Base-by-base conservation (phyloP, 768 basidiomycete species). In the Gymnopilus dilepis region DNA sequence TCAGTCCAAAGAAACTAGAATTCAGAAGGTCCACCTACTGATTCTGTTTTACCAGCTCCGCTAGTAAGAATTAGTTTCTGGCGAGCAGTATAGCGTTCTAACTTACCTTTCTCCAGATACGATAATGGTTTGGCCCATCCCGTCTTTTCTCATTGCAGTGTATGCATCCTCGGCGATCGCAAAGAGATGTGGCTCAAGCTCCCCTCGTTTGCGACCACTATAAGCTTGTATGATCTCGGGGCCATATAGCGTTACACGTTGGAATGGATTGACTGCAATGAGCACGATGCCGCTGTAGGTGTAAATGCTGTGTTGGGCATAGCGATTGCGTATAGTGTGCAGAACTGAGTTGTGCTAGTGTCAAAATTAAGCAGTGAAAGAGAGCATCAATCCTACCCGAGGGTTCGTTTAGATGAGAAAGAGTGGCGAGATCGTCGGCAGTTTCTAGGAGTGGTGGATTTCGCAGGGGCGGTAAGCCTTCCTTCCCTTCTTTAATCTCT, bases 141-240 rank as follows among this genome's bases (percentile, higher is more conserved):
- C 86, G 69, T 98, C 90, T 73, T 90, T 90, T 64, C 93, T 86
- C 97, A 99, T 99, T 58, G 94, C 93, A 12, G 95, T 96, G 74
- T 99, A 94, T 62, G 97, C 97, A 80, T 99, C 97, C 76, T 99
- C 97, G 9, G 97, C 97, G 67, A 99, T 99, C 21, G 97, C 97
- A 76, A 99, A 99, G 65, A 99, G 75, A 80, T 99, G 97, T 2
- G 97, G 97, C 70, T 99, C 97, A 34, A 99, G 82, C 62, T 99
- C 97, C 40, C 97, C 97, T 74, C 95, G 89, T 71, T 87, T 87
- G 55, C 94, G 81, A 56, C 94, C 95, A 63, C 90, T 91, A 74
- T 99, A 99, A 13, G 95, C 95, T 76, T 99, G 96, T 19, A 99
- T 97, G 71, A 97, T 93, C 73, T 97, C 95, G 21, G 94, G 93